Conservation (phyloP, 257 asterid genomes). For the Nicotiana noctiflora region DNA sequence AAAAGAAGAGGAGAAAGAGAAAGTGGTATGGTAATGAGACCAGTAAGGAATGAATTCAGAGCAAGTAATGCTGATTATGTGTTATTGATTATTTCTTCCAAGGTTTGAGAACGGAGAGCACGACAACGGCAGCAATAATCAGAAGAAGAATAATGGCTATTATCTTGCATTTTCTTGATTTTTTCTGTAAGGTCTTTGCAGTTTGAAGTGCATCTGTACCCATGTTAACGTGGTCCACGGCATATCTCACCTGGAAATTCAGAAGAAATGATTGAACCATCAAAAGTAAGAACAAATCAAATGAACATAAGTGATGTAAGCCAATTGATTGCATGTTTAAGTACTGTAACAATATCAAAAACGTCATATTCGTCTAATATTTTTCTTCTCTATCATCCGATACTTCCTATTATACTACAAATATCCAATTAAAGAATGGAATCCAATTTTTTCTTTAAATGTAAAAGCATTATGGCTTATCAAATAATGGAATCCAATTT, state of each 20-base stretch:
- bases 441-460: no score
- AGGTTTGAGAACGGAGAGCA: conserved; percentile 59
- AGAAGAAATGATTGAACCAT: not conserved
- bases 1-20: not conserved
- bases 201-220: conserved; percentile 81
- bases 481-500: no score
- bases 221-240: conserved; percentile 69
- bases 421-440: no score
- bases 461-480: no score
- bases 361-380: no score
- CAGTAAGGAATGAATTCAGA: not conserved
- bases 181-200: conserved; percentile 66
- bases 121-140: conserved; percentile 47
- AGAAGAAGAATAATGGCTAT: conserved; percentile 47
- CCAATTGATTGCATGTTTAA: no score
- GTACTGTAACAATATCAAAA: no score
- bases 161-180: conserved; percentile 74
- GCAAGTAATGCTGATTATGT: not conserved
- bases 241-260: conserved; percentile 49
- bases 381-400: no score
- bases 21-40: not conserved
- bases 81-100: conserved; percentile 39
- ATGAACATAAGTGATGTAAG: no score
- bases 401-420: no score
- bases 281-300: no score